Evolutionary conservation across 202 grass and related monocot species (phyloP).

Genomic region (Digitaria exilis): DNA sequence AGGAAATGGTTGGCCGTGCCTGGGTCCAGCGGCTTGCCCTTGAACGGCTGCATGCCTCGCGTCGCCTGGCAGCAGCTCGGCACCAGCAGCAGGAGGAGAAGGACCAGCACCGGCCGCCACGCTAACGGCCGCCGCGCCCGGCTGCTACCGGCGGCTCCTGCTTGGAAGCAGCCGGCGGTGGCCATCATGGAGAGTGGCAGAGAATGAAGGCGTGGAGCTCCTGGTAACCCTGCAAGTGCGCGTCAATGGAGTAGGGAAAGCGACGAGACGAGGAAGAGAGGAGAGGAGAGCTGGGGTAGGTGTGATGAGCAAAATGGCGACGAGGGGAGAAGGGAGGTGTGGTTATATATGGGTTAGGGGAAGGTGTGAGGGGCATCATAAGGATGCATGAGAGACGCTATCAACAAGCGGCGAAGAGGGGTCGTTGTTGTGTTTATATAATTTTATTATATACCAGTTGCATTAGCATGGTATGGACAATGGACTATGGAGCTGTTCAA

Average conservation of each 20-base stretch:
- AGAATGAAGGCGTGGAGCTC: neutral
- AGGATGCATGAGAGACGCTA: neutral
- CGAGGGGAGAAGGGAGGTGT: conserved; percentile 7
- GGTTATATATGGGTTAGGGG: conserved; percentile 35
- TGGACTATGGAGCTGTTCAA: conserved; percentile 14
- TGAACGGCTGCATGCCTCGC: conserved; percentile 69
- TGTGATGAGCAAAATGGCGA: conserved; percentile 26
- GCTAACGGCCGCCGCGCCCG: neutral
- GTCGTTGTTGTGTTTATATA: conserved; percentile 15
- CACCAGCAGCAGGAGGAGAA: conserved; percentile 42
- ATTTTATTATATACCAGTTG: neutral
- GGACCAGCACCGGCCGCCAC: conserved; percentile 32
- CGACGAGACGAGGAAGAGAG: no score
- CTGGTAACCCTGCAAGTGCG: no score
- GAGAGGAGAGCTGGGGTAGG: neutral
- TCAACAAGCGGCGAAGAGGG: neutral
- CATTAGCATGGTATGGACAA: neutral
- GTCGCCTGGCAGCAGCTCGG: conserved; percentile 53
- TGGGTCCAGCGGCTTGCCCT: conserved; percentile 40
- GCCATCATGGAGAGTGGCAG: conserved; percentile 31
- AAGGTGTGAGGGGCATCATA: neutral
- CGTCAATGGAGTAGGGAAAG: neutral
- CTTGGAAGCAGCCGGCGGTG: neutral
- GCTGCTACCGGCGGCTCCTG: neutral
- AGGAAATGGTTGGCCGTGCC: conserved; percentile 60